These are phyloP conservation scores for Acacia confusa DNA, from an alignment of 306 rosid genomes.

Conservation along the genomic window DNA sequence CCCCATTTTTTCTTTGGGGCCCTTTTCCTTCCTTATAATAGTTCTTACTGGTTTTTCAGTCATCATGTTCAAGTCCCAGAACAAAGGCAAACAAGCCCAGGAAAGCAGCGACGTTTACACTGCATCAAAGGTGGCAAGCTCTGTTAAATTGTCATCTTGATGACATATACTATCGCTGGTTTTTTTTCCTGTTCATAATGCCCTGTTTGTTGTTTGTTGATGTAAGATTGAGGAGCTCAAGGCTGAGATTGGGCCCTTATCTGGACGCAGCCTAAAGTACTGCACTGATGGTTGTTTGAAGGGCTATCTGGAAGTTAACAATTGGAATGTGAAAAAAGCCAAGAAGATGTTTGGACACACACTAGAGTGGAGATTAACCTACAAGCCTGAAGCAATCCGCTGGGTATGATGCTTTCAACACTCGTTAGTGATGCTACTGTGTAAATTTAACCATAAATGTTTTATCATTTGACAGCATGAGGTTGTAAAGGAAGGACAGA, in stretches of 20 bases:
- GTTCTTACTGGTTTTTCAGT: neutral
- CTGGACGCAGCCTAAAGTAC: constrained; percentile 32
- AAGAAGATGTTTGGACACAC: constrained; percentile 73
- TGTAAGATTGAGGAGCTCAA: constrained; percentile 30
- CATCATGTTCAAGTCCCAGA: constrained; percentile 19
- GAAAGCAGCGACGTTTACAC: neutral
- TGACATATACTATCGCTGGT: neutral
- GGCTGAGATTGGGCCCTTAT: constrained; percentile 39
- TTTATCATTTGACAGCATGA: constrained; percentile 36
- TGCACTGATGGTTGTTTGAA: constrained; percentile 66
- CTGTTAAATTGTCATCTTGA: neutral
- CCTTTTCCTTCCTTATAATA: neutral
- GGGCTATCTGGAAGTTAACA: constrained; percentile 72
- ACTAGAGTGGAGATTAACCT: constrained; percentile 70
- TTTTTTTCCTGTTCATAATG: neutral
- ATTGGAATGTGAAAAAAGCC: constrained; percentile 72
- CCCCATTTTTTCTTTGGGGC: no score
- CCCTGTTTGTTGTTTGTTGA: neutral
- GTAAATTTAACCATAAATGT: constrained; percentile 13
- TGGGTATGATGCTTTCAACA: constrained; percentile 69
- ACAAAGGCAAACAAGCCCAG: neutral
- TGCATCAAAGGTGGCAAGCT: constrained; percentile 20
- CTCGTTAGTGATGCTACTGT: neutral
- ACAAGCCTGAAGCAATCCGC: constrained; percentile 80
- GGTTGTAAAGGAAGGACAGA: constrained; percentile 48